Evolutionary conservation across 768 basidiomycete genomes (phyloP).

Genomic region (Tricholoma bakamatsutake): DNA sequence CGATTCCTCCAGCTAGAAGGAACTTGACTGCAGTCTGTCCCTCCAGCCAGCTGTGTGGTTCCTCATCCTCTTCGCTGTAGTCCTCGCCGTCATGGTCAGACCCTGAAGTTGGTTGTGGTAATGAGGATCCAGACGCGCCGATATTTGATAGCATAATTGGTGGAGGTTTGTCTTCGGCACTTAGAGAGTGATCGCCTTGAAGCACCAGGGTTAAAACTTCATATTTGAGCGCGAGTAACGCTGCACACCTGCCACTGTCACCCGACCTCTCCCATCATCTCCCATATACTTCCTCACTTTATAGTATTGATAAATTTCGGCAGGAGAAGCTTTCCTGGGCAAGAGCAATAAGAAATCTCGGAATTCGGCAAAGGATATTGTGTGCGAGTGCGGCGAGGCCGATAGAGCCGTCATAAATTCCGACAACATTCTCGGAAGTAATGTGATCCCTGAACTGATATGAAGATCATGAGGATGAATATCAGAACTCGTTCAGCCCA

Average conservation of each 20-base stretch:
- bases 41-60: constrained; percentile 56
- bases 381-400: constrained; percentile 58
- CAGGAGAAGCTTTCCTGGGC: constrained; percentile 72
- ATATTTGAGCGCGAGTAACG: background rate
- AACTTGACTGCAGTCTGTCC: constrained; percentile 79
- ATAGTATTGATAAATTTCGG: constrained; percentile 85
- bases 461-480: constrained; percentile 11
- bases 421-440: constrained; percentile 60
- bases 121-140: constrained; percentile 8
- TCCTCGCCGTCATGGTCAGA: constrained; percentile 37
- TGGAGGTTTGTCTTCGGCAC: constrained; percentile 67
- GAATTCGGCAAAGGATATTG: constrained; percentile 79
- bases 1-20: constrained; percentile 88
- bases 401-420: constrained; percentile 83
- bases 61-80: constrained; percentile 46
- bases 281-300: constrained; percentile 62
- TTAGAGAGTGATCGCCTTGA: constrained; percentile 71
- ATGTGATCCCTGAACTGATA: constrained; percentile 47
- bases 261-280: constrained; percentile 73
- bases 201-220: background rate
- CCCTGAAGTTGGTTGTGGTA: constrained; percentile 1
- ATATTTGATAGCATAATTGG: constrained; percentile 10
- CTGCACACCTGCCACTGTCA: constrained; percentile 84
- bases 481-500: constrained; percentile 24
- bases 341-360: constrained; percentile 85